Base-by-base conservation (phyloP, 176 grass and related monocot genomes). In the Musa beccarii region DNA sequence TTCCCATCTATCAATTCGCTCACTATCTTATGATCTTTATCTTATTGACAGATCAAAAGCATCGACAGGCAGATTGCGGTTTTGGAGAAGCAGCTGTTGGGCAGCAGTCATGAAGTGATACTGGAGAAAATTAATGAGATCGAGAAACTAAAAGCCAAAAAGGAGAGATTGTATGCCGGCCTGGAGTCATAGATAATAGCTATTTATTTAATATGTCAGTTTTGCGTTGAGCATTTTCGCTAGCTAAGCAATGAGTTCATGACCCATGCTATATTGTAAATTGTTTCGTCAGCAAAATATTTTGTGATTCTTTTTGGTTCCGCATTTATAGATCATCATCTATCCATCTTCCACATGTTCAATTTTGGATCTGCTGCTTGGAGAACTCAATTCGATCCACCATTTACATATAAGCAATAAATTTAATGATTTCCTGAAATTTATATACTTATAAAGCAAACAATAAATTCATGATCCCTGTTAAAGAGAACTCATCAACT, bases 61-160 rank as follows among this genome's bases (percentile, higher is more conserved):
- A 78, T 77, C 50, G 74, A 86, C 23, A 72, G 79, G 13, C 66
- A 86, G 67, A 80, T 81, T 52, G 23, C 34, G 20, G 72, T 20
- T 13, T 34, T 78, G 10, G 61, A 81, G 69, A 57, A 0, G 16
- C 54, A 85, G 59, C 22, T 77, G 53, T 20, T 50, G 10, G 49
- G 29, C 20, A 64, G n/a, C 29, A 71, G 43, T 17, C 25, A 54
- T 2, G 65, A 17, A 13, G 62, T 53, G 59, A 12, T 72, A 13
- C 59, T 76, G 26, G 70, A 52, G 3, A 80, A 71, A 2, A 85
- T 50, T 21, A 54, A 65, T 7, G 83, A 79, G 59, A 80, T 85
- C 17, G 71, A 80, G 49, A 20, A 2, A 1, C 78, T 85, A 11
- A 29, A 80, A 43, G 52, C 10, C 20, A 69, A 56, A 52, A 85